Base-by-base conservation (phyloP, 108 stramenopile genomes). In the Cyclotella kingstonii region DNA sequence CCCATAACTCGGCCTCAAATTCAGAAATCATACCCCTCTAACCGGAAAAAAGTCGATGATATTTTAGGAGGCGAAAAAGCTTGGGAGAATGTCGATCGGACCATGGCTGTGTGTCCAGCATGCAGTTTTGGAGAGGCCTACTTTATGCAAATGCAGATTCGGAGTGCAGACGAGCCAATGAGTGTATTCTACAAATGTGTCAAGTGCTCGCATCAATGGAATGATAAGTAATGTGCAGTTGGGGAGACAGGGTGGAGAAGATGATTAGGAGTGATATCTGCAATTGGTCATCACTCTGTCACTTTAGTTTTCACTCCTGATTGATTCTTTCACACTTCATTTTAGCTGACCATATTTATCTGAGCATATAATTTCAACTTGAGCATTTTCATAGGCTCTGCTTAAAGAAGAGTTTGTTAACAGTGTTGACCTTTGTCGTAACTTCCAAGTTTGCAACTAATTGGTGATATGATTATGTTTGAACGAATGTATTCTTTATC, bases 71-170 rank as follows among this genome's bases (percentile, higher is more conserved):
- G 97, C 9, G 90, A 80, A 4, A 92, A 90, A 26, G 98, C 98
- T 0, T 98, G 97, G 98, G 92, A 96, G 52, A 96, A 97, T 81
- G 97, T 96, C 21, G 96, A 98, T 81, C 84, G 92, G 14, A 98
- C 98, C 35, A 75, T 77, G 73, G 89, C 90, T 5, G 63, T 71
- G 6, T 99, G 98, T 73, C 95, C 97, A 5, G 52, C 49, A 18
- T 99, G 98, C 66, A 64, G 70, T 45, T 81, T 85, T 66, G 73
- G 83, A 17, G 82, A 95, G 76, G 98, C 98, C 0, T 99, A 96
- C 78, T 99, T 97, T 84, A 93, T 98, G 93, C 96, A 97, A 71
- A 96, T 97, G 66, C 97, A 99, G 68, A 96, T 97, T 54, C 84
- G 98, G 28, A 91, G 84, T 54, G 95, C 95, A 1, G 95, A 96